Conservation (phyloP, 176 grass and related monocot genomes). For the Carex littledalei region DNA sequence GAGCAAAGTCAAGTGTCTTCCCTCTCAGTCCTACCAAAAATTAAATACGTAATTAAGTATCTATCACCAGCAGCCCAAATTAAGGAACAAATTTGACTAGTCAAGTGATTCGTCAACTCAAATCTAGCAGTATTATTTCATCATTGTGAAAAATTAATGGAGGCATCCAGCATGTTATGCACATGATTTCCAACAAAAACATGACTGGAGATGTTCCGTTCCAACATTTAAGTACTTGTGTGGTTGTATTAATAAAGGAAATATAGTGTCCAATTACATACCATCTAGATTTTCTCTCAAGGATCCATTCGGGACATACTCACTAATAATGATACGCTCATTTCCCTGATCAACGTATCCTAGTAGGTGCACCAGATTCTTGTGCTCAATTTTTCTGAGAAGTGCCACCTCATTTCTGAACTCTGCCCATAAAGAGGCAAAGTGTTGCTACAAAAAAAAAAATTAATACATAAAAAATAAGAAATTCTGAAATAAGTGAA, state of each 20-base stretch:
- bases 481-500: constrained; percentile 1
- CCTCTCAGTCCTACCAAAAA: constrained; percentile 25
- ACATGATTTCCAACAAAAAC: not conserved
- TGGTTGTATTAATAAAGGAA: not conserved
- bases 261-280: constrained; percentile 26
- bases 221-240: not conserved
- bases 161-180: not conserved
- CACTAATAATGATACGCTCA: constrained; percentile 56
- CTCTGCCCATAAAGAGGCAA: constrained; percentile 27
- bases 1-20: constrained; percentile 46
- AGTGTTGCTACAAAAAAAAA: constrained; percentile 29
- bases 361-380: constrained; percentile 52
- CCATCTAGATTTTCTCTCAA: constrained; percentile 58
- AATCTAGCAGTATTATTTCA: not conserved
- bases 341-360: constrained; percentile 38
- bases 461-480: constrained; percentile 1
- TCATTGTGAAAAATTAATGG: not conserved
- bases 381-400: constrained; percentile 50
- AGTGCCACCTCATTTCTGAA: constrained; percentile 40
- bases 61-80: not conserved
- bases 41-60: constrained; percentile 14
- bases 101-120: not conserved
- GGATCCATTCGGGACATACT: constrained; percentile 62
- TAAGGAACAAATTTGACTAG: not conserved
- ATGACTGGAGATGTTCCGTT: not conserved